Evolutionary conservation across 331 rosid genomes (phyloP).

Genomic region (Acacia pycnantha): DNA sequence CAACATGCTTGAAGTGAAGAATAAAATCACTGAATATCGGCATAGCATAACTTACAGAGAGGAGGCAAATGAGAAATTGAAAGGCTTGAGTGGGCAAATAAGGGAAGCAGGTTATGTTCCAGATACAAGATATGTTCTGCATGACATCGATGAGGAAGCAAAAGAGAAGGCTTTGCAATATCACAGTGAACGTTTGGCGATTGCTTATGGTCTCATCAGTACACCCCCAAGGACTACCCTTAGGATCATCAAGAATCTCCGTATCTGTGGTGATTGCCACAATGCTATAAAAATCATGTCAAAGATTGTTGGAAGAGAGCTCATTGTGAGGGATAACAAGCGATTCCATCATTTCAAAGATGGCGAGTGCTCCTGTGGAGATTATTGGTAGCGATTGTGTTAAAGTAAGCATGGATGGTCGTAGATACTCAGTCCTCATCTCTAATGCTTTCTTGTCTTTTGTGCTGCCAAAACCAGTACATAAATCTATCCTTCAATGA

Average conservation of each 20-base stretch:
- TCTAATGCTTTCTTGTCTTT: constrained; percentile 10
- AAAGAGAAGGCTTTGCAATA: constrained; percentile 90
- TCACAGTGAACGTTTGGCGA: constrained; percentile 89
- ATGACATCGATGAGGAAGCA: constrained; percentile 90
- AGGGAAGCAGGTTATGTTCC: constrained; percentile 95
- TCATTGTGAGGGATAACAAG: constrained; percentile 93
- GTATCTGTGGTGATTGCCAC: constrained; percentile 93
- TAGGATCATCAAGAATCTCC: constrained; percentile 91
- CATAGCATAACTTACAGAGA: constrained; percentile 46
- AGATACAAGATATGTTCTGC: constrained; percentile 88
- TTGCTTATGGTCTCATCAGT: constrained; percentile 93
- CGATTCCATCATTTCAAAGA: constrained; percentile 92
- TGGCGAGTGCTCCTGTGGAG: constrained; percentile 89
- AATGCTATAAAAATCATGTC: constrained; percentile 92
- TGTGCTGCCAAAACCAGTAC: constrained; percentile 21
- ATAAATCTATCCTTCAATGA: constrained; percentile 22
- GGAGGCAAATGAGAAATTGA: constrained; percentile 46
- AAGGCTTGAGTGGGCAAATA: constrained; percentile 77
- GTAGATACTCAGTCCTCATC: constrained; percentile 32
- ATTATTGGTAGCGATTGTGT: constrained; percentile 64
- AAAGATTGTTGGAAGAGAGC: constrained; percentile 86
- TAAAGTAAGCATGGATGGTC: not conserved
- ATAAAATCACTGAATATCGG: constrained; percentile 54
- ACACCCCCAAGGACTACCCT: constrained; percentile 94
- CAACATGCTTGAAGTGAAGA: constrained; percentile 81